Evolutionary conservation across 139 green algal genomes (phyloP).

Genomic region (Tetradesmus obliquus): DNA sequence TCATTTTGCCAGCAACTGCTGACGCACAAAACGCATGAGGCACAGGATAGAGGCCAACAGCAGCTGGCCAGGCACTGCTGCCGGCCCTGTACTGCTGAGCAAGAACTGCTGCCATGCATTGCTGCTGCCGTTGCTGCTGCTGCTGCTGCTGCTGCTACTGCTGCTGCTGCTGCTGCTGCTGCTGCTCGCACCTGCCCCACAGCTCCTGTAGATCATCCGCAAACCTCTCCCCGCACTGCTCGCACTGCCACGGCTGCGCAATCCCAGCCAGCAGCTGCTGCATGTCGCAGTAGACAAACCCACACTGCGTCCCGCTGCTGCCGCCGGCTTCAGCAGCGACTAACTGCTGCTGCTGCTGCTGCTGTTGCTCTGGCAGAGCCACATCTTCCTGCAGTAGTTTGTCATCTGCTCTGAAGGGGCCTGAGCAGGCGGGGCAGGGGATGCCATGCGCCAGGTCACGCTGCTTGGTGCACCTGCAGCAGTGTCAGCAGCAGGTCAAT

Average conservation of each 20-base stretch:
- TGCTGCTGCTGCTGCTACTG: too few relatives aligned
- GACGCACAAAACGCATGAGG: background rate
- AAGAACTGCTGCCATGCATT: too few relatives aligned
- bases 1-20: background rate
- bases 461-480: conserved; percentile 4
- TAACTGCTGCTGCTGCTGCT: background rate
- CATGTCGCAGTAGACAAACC: conserved; percentile 31
- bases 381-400: background rate
- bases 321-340: background rate
- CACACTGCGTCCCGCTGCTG: conserved; percentile 28
- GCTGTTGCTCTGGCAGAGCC: background rate
- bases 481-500: background rate
- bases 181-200: conserved; percentile 17
- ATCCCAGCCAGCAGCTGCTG: background rate
- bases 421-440: conserved; percentile 31
- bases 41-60: background rate
- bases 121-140: too few relatives aligned
- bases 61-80: background rate
- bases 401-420: conserved; percentile 20
- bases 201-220: background rate
- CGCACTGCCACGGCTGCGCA: conserved; percentile 21
- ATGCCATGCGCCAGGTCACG: conserved; percentile 26
- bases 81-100: too few relatives aligned
- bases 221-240: background rate
- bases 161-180: too few relatives aligned